Percentiles rank a stretch among this genome's conserved stretches.
These are phyloP conservation scores for Brasenia schreberi DNA, from an alignment of 164 flowering plant species.

Conservation along the genomic window DNA sequence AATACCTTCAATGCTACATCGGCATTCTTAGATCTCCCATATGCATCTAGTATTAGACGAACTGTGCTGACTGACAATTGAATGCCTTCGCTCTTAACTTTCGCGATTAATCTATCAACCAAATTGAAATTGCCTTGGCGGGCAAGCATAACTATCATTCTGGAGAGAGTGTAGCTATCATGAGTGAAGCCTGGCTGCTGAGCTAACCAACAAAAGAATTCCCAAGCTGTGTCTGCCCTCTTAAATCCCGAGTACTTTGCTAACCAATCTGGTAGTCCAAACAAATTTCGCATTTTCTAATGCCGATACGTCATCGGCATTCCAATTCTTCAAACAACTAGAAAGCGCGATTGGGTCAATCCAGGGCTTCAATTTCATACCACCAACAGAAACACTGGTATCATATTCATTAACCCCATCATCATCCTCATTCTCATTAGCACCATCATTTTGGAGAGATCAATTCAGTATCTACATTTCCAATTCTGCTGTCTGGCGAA, in stretches of 20 bases:
- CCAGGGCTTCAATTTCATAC: conserved; percentile 66
- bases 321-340: conserved; percentile 58
- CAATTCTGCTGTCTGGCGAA: conserved; percentile 57
- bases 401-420: conserved; percentile 2
- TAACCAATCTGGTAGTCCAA: conserved; percentile 78
- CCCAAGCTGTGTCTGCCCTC: conserved; percentile 70
- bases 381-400: conserved; percentile 5
- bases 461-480: conserved; percentile 12
- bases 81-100: conserved; percentile 49
- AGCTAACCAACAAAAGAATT: conserved; percentile 90
- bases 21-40: conserved; percentile 61
- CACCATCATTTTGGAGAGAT: conserved; percentile 8
- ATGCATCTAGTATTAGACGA: conserved; percentile 60
- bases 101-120: conserved; percentile 50
- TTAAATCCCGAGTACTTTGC: conserved; percentile 66
- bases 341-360: conserved; percentile 85
- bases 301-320: conserved; percentile 39
- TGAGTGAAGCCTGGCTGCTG: conserved; percentile 68
- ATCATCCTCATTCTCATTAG: conserved; percentile 18
- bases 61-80: conserved; percentile 51
- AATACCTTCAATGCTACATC: conserved; percentile 74
- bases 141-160: conserved; percentile 61
- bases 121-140: conserved; percentile 47
- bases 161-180: conserved; percentile 60
- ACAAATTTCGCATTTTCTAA: conserved; percentile 58